Evolutionary conservation across 768 basidiomycete species (phyloP).

Genomic region (Neoboletus subvelutipes): DNA sequence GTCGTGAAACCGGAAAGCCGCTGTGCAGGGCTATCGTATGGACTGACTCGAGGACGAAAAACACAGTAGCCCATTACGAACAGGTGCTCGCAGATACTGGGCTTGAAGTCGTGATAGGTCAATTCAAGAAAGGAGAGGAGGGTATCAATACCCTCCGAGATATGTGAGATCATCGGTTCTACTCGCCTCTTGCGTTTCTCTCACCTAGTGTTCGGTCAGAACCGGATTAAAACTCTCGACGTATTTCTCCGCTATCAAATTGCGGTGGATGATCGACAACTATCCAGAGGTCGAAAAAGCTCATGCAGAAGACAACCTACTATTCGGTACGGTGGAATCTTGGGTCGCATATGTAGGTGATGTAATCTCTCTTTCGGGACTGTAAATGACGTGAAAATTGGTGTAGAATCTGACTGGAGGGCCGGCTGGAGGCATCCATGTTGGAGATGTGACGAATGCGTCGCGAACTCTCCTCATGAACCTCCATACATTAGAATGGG

Average conservation of each 20-base stretch:
- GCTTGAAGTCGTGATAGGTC: slow-evolving; percentile 65
- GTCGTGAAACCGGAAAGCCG: slow-evolving; percentile 83
- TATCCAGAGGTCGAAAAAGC: slow-evolving; percentile 72
- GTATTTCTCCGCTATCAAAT: slow-evolving; percentile 96
- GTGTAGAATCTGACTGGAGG: slow-evolving; percentile 81
- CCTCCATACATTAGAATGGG: slow-evolving; percentile 79
- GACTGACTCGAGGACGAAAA: slow-evolving; percentile 92
- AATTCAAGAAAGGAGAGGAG: slow-evolving; percentile 69
- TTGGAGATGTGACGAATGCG: slow-evolving; percentile 93
- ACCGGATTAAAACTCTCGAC: slow-evolving; percentile 95
- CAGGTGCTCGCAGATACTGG: slow-evolving; percentile 70
- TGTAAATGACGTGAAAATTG: not conserved
- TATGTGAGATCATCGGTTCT: slow-evolving; percentile 48
- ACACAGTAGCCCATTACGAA: slow-evolving; percentile 78
- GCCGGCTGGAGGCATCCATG: slow-evolving; percentile 64
- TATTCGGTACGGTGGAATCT: slow-evolving; percentile 95
- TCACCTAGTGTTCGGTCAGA: slow-evolving; percentile 37
- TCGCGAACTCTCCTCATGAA: slow-evolving; percentile 94
- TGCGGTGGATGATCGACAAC: slow-evolving; percentile 96
- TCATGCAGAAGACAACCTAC: slow-evolving; percentile 74
- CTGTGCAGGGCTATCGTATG: slow-evolving; percentile 91
- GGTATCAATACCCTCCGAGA: slow-evolving; percentile 63
- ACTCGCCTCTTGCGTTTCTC: not conserved
- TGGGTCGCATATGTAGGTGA: slow-evolving; percentile 84
- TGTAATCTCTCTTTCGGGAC: slow-evolving; percentile 10